These are phyloP conservation scores for Didymellaceae sp. DNA, from an alignment of 2,329 filamentous ascomycete genomes.

Conservation along the genomic window DNA sequence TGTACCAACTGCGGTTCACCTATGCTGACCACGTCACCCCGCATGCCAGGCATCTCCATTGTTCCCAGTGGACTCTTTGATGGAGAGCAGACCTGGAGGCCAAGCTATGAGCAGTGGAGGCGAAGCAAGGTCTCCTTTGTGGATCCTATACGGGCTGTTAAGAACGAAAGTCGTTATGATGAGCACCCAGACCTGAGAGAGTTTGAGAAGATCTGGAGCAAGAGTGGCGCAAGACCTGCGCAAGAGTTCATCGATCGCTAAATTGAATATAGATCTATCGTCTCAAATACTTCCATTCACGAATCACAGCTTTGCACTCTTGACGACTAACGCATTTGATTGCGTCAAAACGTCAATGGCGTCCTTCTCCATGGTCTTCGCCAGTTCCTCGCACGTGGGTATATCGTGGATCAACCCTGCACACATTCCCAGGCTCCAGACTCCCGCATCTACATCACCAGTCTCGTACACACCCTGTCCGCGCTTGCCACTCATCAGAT, in stretches of 20 bases:
- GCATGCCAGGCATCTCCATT: slow-evolving; percentile 10
- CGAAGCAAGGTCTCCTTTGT: slow-evolving; percentile 16
- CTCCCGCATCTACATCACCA: slow-evolving; percentile 38
- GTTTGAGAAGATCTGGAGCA: slow-evolving; percentile 10
- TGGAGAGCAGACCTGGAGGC: slow-evolving; percentile 11
- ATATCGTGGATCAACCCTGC: slow-evolving; percentile 70
- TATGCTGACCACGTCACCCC: slow-evolving; percentile 12
- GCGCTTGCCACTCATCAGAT: slow-evolving; percentile 38
- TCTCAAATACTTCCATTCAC: not conserved
- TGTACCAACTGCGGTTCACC: slow-evolving; percentile 13
- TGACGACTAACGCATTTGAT: slow-evolving; percentile 26
- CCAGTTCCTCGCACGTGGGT: slow-evolving; percentile 50
- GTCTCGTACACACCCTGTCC: slow-evolving; percentile 36
- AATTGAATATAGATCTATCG: not conserved
- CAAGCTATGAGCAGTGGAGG: slow-evolving; percentile 16
- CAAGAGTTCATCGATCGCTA: slow-evolving; percentile 13
- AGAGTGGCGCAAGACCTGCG: slow-evolving; percentile 4
- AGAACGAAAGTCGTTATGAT: slow-evolving; percentile 4
- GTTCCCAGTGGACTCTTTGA: slow-evolving; percentile 13
- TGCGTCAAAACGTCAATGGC: slow-evolving; percentile 32
- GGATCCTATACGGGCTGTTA: slow-evolving; percentile 2
- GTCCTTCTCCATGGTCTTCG: slow-evolving; percentile 38
- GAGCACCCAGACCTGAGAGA: slow-evolving; percentile 15
- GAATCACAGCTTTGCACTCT: slow-evolving; percentile 21
- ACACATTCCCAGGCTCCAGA: slow-evolving; percentile 83